Base-by-base conservation (phyloP, 495 filamentous ascomycete genomes). In the Hypoxylon trugodes region DNA sequence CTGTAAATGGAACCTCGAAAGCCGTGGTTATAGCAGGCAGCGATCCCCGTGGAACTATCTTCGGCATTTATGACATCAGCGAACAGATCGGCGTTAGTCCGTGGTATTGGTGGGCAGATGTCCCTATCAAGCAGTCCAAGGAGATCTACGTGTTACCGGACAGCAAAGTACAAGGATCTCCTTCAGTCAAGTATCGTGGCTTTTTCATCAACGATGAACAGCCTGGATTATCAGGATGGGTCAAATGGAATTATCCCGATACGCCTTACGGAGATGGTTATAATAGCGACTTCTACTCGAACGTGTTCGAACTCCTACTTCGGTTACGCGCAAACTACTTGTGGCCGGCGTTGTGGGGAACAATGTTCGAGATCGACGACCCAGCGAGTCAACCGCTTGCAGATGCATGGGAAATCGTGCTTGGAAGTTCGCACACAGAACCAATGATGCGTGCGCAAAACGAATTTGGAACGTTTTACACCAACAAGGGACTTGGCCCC, bases 151-250 rank as follows among this genome's bases (percentile, higher is more conserved):
- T 83, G 3, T 61, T 83, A 8, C 72, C 78, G 5, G 73, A 69
- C 5, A 76, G 71, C 32, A 88, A 86, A 65, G 72, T 82, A 1
- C 87, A 91, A 50, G 81, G 79, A 3, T 74, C 84, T 12, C 89
- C 90, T 16, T 83, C 79, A 1, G 84, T 93, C 51, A 90, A 89
- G 68, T 93, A 90, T 72, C 82, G 90, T 4, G 90, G 89, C 7
- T 85, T 93, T 69, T 93, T 93, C 77, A 77, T 93, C 68, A 92
- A 93, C 69, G 89, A 92, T 55, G 89, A 93, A 64, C 85, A 87
- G 48, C 90, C 89, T 1, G 86, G 85, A 0, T 68, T 92, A 50
- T 88, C 89, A 0, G 86, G 86, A 54, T 93, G 87, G 87, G 82
- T 91, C 22, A 77, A 84, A 61, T 73, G 69, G 66, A 76, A 73